Base-by-base conservation (phyloP, 1,284 basidiomycete genomes). In the Ganoderma leucocontextum region DNA sequence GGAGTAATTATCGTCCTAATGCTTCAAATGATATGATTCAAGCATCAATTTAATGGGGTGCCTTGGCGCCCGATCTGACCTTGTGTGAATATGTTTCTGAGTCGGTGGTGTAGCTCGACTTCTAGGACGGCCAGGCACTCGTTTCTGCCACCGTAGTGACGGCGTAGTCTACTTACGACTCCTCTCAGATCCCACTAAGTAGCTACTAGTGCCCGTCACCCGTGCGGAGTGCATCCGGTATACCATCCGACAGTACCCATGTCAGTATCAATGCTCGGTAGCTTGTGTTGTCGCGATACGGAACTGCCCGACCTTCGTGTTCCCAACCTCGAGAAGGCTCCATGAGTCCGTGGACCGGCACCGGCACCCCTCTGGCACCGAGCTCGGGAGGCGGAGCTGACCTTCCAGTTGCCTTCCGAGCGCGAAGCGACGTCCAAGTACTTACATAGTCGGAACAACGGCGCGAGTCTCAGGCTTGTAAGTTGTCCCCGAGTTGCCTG, bases 211-310 rank as follows among this genome's bases (percentile, higher is more conserved):
- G 29, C 29, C 29, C 29, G 29, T 29, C n/a, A 22, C 47, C 10
- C 22, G 12, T 25, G 1, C 13, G 12, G 47, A 52, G 22, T 13
- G 47, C 22, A 12, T 29, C 47, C 47, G 47, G 13, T 49, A 49
- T 10, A 25, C 22, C 47, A 17, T 12, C 47, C 47, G 22, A n/a
- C n/a, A 52, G 47, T 13, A 49, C 9, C 22, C 44, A 52, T 52
- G 22, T 25, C 47, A 52, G 47, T 52, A 22, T 25, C 47, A 52
- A 22, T 22, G 47, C 47, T 52, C 47, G 47, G 47, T 52, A 52
- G 47, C 47, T 52, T 52, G 47, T 52, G 13, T 25, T 52, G 47
- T 52, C 47, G 47, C 22, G 47, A 52, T 52, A 52, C 47, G 47
- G 47, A 52, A 52, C 3, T 25, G 47, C 47, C 47, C 22, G 47